Conservation (phyloP, 345 rosid genomes). For the Brassica carinata region DNA sequence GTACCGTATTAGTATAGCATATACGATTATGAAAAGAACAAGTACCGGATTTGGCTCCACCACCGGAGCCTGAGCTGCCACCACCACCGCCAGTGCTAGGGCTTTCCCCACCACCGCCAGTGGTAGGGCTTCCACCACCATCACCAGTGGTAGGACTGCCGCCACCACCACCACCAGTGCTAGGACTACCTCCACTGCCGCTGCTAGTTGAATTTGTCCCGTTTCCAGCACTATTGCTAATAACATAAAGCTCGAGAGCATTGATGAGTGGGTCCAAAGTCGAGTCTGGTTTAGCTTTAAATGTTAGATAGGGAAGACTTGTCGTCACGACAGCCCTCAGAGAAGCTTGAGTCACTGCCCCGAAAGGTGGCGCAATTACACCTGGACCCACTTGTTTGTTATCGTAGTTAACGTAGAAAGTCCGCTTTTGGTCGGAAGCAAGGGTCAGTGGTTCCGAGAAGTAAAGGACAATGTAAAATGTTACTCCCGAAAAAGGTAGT, state of each 20-base stretch:
- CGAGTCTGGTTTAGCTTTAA: constrained; percentile 30
- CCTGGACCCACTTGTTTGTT: constrained; percentile 16
- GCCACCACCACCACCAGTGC: neutral
- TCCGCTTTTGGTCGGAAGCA: constrained; percentile 22
- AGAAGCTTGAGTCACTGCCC: constrained; percentile 6
- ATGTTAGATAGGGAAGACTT: neutral
- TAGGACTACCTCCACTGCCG: constrained; percentile 3
- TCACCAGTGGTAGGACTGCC: neutral
- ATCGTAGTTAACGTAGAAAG: constrained; percentile 9
- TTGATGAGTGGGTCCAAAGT: constrained; percentile 29
- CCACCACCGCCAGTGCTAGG: neutral
- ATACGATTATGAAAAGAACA: neutral
- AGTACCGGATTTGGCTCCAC: constrained; percentile 26
- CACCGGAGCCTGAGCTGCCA: neutral
- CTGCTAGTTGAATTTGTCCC: constrained; percentile 4
- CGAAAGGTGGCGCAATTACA: constrained; percentile 14
- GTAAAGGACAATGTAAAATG: constrained; percentile 27
- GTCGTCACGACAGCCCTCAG: neutral
- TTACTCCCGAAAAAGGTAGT: constrained; percentile 17
- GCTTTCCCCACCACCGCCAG: neutral
- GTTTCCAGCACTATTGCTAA: constrained; percentile 21
- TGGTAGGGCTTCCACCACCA: neutral
- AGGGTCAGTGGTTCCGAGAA: constrained; percentile 31
- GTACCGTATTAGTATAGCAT: neutral
- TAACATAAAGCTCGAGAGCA: constrained; percentile 25